Evolutionary conservation across 2,329 filamentous ascomycete species (phyloP), one percentile per base, ranked within the genome.

Genomic region (Sodiomyces alkalinus): DNA sequence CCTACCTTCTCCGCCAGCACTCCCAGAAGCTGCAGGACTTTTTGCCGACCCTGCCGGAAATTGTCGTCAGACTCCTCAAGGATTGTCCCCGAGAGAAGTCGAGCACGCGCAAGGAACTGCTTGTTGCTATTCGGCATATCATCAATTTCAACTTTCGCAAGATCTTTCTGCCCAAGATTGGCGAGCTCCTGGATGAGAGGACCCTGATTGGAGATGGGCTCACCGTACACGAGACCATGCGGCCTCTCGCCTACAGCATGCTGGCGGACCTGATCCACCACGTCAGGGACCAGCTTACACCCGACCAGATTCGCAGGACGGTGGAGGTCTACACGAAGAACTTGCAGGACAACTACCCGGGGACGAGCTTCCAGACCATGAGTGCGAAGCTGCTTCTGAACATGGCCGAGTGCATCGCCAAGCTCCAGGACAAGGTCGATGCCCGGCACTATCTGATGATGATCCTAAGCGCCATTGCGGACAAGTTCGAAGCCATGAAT

Each of bases 281-380:
- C 51, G 81, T 98, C 15, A 73, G 90, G 32, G 90, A 96, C 35
- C 75, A 76, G n/a, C 60, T 99, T 14, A 74, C 70, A 14, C 80
- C 83, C 7, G 79, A 87, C 40, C 90, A 96, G 55, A 98, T 99
- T 37, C 74, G 86, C 26, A 81, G 86, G 46, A 96, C 92, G 0
- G 85, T 98, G 7, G 82, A 93, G 47, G 90, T 98, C 4, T 99
- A 98, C 52, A 96, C 92, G 2, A 83, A 79, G 46, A 96, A 96
- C 44, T 60, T 98, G 14, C 85, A 93, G 45, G 90, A 96, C 50
- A 83, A 82, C 38, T 93, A 93, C 37, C 92, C 90, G 0, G 92
- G 92, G 7, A 96, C 92, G 0, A 98, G 87, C 52, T 98, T 98
- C 47, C 92, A 98, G 52, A 98, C 90, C 0, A 99, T 99, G 90